Evolutionary conservation across 306 rosid species (phyloP).

Genomic region (Castanea mollissima): DNA sequence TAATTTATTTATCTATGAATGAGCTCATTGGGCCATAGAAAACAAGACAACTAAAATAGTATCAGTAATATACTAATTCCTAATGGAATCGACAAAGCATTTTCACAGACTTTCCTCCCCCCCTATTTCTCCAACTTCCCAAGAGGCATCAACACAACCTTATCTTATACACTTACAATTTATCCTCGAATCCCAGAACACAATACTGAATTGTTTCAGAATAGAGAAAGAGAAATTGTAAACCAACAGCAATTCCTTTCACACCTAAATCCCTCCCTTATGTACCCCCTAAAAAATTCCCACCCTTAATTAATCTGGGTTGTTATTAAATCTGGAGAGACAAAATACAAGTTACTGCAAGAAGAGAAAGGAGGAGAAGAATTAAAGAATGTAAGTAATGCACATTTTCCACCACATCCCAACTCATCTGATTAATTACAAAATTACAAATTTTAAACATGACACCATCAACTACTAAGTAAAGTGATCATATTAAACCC

Average conservation of each 20-base stretch:
- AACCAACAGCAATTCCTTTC: background rate
- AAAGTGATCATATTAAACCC: background rate
- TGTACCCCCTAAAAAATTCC: too few relatives aligned
- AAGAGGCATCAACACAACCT: background rate
- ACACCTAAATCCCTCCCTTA: background rate
- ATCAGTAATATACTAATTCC: background rate
- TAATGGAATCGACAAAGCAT: background rate
- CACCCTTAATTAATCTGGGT: too few relatives aligned
- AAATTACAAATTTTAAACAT: background rate
- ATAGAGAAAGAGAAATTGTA: background rate
- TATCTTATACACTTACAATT: background rate
- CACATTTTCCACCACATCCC: background rate
- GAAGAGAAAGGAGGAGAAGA: background rate
- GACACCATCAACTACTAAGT: background rate
- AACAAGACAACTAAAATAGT: background rate
- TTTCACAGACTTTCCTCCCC: background rate
- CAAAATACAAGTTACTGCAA: background rate
- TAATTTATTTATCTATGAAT: background rate
- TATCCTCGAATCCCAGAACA: background rate
- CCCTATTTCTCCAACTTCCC: background rate
- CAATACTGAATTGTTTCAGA: background rate
- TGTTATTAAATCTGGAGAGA: background rate
- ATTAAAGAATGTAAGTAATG: background rate
- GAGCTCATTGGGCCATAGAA: background rate
- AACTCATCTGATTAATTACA: background rate